A percentile compares a stretch with the other conserved stretches of the same genome.
These are phyloP conservation scores for Suhomyces maxii DNA, from an alignment of 1,139 yeast species.

Conservation along the genomic window DNA sequence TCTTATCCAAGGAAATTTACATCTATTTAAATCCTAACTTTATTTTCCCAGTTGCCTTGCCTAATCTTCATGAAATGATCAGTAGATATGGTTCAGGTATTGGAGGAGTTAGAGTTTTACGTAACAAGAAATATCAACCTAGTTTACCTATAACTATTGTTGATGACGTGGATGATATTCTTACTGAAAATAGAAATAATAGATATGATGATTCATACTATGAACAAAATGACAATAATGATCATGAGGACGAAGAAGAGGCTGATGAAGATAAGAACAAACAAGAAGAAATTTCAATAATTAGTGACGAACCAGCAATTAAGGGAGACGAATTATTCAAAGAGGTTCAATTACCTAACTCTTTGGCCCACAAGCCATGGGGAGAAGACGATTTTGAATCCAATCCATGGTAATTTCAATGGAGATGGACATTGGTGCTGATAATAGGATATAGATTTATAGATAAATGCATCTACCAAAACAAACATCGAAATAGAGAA, in stretches of 20 bases:
- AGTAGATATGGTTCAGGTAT: constrained; percentile 63
- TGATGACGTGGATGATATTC: constrained; percentile 64
- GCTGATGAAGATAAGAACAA: constrained; percentile 4
- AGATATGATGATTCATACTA: constrained; percentile 36
- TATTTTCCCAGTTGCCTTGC: constrained; percentile 54
- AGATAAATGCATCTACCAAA: too few species aligned
- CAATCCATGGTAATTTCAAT: constrained; percentile 47
- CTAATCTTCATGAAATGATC: constrained; percentile 59
- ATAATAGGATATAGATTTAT: too few species aligned
- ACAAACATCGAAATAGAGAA: too few species aligned
- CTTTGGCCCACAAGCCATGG: constrained; percentile 54
- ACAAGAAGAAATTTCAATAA: background rate
- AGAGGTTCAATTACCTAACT: constrained; percentile 49
- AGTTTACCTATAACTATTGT: constrained; percentile 56
- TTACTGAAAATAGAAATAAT: constrained; percentile 33
- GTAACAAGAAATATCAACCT: constrained; percentile 59
- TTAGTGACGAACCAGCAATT: constrained; percentile 15
- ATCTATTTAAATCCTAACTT: constrained; percentile 50
- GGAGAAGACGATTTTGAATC: constrained; percentile 41
- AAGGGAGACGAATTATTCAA: constrained; percentile 54
- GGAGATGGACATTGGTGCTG: background rate
- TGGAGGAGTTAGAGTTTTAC: constrained; percentile 49
- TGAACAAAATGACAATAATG: constrained; percentile 24
- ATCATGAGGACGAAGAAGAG: constrained; percentile 15
- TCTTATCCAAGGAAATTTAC: constrained; percentile 42